Percentiles rank a stretch among this genome's conserved stretches.
phyloP scores from a whole-genome alignment of 306 rosid genomes.

The Vicia villosa region DNA sequence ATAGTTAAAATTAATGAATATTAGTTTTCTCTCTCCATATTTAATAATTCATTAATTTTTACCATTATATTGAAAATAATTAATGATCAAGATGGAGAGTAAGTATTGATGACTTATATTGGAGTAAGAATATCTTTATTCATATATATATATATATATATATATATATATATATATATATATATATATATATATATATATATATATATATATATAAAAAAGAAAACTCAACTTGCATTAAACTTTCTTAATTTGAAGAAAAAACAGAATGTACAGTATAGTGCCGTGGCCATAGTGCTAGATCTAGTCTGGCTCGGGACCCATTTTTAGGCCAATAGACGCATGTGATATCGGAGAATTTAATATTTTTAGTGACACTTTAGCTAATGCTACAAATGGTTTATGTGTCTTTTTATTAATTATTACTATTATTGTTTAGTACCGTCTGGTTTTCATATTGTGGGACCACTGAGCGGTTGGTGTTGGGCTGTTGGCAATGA shows the following conservation, averaged over 20 bases:
- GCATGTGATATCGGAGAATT: constrained; percentile 46
- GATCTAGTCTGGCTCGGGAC: constrained; percentile 58
- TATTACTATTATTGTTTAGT: not conserved
- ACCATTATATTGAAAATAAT: too few relatives aligned
- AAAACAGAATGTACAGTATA: constrained; percentile 24
- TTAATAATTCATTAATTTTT: too few relatives aligned
- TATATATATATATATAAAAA: too few relatives aligned
- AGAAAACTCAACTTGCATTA: not conserved
- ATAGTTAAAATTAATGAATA: too few relatives aligned
- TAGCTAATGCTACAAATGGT: not conserved
- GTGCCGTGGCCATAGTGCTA: constrained; percentile 6
- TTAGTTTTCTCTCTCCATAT: too few relatives aligned
- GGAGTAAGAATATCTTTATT: too few relatives aligned
- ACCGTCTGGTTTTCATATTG: not conserved
- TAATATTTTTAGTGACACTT: constrained; percentile 1
- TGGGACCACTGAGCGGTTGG: constrained; percentile 34
- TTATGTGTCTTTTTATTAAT: constrained; percentile 8
- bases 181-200: too few relatives aligned
- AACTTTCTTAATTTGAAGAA: not conserved
- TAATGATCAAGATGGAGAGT: too few relatives aligned
- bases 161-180: too few relatives aligned
- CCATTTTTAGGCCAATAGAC: constrained; percentile 44
- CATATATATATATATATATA: too few relatives aligned
- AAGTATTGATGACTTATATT: too few relatives aligned
- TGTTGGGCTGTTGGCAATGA: not conserved